Evolutionary conservation across 495 filamentous ascomycete species (phyloP).

Genomic region (Penicillium cinerascens): DNA sequence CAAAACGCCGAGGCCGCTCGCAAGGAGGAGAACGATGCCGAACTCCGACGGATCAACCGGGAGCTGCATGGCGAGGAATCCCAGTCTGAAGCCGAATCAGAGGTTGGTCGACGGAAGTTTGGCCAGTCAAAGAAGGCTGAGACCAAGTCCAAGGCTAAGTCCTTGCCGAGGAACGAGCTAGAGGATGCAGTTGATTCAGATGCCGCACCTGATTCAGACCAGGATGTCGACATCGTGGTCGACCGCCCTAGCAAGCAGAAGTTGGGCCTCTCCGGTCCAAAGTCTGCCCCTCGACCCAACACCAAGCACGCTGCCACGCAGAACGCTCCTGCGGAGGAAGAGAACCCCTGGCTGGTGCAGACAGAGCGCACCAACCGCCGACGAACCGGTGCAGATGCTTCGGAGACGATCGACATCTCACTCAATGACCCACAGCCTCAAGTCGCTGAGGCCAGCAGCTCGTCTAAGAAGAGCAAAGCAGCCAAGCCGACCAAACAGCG

Average conservation of each 20-base stretch:
- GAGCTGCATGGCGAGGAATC: slow-evolving; percentile 62
- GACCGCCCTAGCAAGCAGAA: slow-evolving; percentile 25
- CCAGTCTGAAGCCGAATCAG: slow-evolving; percentile 52
- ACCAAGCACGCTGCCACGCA: slow-evolving; percentile 16
- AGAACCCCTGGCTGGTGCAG: slow-evolving; percentile 51
- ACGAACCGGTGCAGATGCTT: slow-evolving; percentile 25
- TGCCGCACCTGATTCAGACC: slow-evolving; percentile 38
- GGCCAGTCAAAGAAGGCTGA: slow-evolving; percentile 45
- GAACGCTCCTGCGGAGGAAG: slow-evolving; percentile 24
- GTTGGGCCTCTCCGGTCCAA: slow-evolving; percentile 11
- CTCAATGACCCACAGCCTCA: slow-evolving; percentile 29
- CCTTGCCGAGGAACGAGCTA: slow-evolving; percentile 49
- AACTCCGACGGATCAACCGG: slow-evolving; percentile 68
- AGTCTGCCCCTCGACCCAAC: slow-evolving; percentile 16
- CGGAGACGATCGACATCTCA: slow-evolving; percentile 40
- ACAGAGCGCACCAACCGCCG: slow-evolving; percentile 39
- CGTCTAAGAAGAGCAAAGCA: slow-evolving; percentile 17
- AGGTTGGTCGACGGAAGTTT: slow-evolving; percentile 63
- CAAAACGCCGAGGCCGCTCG: slow-evolving; percentile 73
- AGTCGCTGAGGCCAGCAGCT: slow-evolving; percentile 5
- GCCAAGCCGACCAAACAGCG: slow-evolving; percentile 15
- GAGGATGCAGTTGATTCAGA: slow-evolving; percentile 58
- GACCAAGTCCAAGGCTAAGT: slow-evolving; percentile 16
- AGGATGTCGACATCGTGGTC: slow-evolving; percentile 22
- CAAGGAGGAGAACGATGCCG: slow-evolving; percentile 76